Base-by-base conservation (phyloP, 352 stramenopile species). In the Phytophthora vignae region DNA sequence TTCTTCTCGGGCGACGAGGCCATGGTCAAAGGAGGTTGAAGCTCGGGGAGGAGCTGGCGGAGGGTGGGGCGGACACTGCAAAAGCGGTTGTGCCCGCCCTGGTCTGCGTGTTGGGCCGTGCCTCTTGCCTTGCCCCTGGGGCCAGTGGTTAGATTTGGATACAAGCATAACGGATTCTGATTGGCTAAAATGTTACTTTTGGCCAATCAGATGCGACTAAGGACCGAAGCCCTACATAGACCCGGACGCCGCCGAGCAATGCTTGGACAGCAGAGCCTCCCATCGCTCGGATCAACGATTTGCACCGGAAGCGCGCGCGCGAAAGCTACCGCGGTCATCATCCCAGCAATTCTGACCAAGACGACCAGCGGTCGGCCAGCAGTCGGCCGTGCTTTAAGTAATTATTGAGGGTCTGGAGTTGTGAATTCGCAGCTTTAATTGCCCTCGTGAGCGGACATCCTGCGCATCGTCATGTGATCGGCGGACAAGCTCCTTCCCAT, bases 1-100 rank as follows among this genome's bases (percentile, higher is more conserved):
- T 91, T 91, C 83, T 91, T 93, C 72, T 90, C 81, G 60, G 66
- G 74, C 44, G 65, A 76, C 36, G 61, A 67, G 55, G 81, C 74
- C 77, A 84, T 84, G 65, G 67, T 66, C 33, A 53, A 59, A 27
- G 36, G 64, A 67, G n/a, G 61, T 71, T 69, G 73, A 73, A 66
- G 67, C 65, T 76, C 19, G 40, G 17, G 36, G 55, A 60, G 46
- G 60, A 46, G 50, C 29, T 22, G 12, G 31, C 33, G 19, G 67
- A 40, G 33, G 9, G 33, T 40, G 46, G 57, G 49, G 67, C 36
- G 56, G 46, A 72, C 60, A 73, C 70, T 72, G 70, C 65, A 71
- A 78, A 73, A 48, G 40, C 40, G 40, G 40, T 48, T 48, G 40
- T 48, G 38, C 38, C 11, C 38, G 38, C 38, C 22, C 22, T 6